Conservation (phyloP, 1,284 basidiomycete species). For the Mycena sp. region DNA sequence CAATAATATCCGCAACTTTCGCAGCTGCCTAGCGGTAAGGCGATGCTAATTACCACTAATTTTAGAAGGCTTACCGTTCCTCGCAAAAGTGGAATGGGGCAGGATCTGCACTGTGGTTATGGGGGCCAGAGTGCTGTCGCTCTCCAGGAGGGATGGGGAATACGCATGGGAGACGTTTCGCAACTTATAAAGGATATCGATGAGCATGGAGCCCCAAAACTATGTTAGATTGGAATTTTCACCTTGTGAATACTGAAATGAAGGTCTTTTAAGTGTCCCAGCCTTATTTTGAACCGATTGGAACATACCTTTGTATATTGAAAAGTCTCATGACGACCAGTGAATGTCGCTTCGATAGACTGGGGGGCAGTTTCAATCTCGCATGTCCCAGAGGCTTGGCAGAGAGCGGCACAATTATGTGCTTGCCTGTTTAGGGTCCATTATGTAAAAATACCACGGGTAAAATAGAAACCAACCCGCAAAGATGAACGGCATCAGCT, state of each 20-base stretch:
- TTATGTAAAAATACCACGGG: background rate
- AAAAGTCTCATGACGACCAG: conserved; percentile 60
- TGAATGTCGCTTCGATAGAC: conserved; percentile 65
- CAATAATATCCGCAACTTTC: conserved; percentile 67
- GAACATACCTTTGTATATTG: conserved; percentile 58
- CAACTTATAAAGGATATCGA: conserved; percentile 42
- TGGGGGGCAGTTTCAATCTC: conserved; percentile 66
- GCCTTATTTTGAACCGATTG: background rate
- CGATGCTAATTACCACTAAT: too few relatives aligned
- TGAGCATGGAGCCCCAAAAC: background rate
- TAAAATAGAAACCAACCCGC: conserved; percentile 54
- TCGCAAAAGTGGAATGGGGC: conserved; percentile 61
- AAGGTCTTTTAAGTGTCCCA: conserved; percentile 27
- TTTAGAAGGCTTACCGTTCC: too few relatives aligned
- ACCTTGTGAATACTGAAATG: conserved; percentile 49
- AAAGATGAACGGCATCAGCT: conserved; percentile 56
- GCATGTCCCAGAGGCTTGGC: conserved; percentile 58
- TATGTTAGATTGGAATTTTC: background rate
- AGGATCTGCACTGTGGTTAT: conserved; percentile 56
- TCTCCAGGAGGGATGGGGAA: conserved; percentile 55
- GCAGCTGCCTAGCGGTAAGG: too few relatives aligned
- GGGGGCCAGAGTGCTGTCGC: conserved; percentile 53
- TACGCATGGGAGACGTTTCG: conserved; percentile 58
- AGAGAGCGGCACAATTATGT: conserved; percentile 56
- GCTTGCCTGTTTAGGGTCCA: conserved; percentile 48